Conservation (phyloP, 129 eudicot species). For the Mikania micrantha region DNA sequence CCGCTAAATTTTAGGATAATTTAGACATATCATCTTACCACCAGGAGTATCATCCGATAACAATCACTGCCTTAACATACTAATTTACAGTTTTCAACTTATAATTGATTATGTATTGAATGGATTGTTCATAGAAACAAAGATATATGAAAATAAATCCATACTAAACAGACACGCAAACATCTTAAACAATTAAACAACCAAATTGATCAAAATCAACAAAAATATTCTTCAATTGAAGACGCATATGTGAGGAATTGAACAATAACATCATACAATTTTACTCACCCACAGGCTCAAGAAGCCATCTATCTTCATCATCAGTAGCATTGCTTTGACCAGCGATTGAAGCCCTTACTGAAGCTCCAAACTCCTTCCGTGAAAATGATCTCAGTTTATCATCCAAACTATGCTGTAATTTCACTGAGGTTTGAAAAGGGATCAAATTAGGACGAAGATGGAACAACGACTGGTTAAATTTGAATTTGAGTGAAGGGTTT, state of each 20-base stretch:
- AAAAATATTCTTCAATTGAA: not conserved
- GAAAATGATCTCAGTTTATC: not conserved
- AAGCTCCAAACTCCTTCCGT: constrained; percentile 15
- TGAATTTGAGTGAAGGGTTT: constrained; percentile 10
- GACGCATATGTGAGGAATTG: not conserved
- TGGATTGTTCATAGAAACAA: no score
- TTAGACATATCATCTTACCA: no score
- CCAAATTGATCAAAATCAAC: not conserved
- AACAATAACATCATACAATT: not conserved
- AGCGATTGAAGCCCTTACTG: constrained; percentile 36
- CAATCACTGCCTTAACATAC: no score
- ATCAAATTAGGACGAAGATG: not conserved
- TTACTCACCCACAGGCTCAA: constrained; percentile 78
- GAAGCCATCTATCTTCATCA: constrained; percentile 56
- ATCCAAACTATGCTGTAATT: not conserved
- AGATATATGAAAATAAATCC: no score
- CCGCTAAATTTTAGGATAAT: no score
- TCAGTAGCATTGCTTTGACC: constrained; percentile 20
- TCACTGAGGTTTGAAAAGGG: not conserved
- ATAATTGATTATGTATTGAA: no score
- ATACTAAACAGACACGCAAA: no score
- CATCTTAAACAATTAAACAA: no score
- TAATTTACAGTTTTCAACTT: no score
- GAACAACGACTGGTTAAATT: constrained; percentile 11
- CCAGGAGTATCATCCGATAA: no score